Base-by-base conservation (phyloP, 1,284 basidiomycete species). In the Melampsora abietis-canadensis region DNA sequence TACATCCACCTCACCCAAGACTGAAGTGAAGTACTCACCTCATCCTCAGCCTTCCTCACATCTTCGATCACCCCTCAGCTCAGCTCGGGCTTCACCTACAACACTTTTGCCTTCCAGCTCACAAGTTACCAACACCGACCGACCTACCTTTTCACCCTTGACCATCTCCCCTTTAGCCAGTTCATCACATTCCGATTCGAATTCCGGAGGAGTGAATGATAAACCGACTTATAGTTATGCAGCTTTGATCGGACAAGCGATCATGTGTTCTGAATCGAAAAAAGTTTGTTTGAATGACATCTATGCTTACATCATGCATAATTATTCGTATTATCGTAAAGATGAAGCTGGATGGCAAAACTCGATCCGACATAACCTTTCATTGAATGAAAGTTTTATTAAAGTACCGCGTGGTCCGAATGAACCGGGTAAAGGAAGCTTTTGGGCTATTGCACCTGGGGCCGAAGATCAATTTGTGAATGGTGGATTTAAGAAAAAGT, bases 281-380 rank as follows among this genome's bases (percentile, higher is more conserved):
- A 89, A 91, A 48, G 87, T 98, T 44, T 93, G 92, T 0, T 85
- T 98, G 30, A 92, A 94, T 79, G 94, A 98, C 81, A 95, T 98
- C 77, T 98, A 98, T 81, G 89, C 91, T 79, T 98, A 89, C 86
- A 95, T 98, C 80, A 92, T 91, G 76, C 91, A 90, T 51, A 92
- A 92, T 4, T 94, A 93, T 82, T 94, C 95, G 0, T 89, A 89
- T 81, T 98, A 93, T 84, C 92, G 92, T 82, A 89, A 90, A 59
- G 90, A 91, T 48, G 94, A 96, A 79, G 87, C 89, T n/a, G 94
- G 92, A 31, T 97, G 94, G 94, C 92, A 92, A 88, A 93, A 93
- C 82, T 91, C 90, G 72, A 90, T 93, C 77, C 86, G 92, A 24
- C 91, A 93, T 82, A 91, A 92, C 61, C 85, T 93, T 51, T 91